phyloP scores from a whole-genome alignment of 139 green algal genomes.

The Closterium sp. region DNA sequence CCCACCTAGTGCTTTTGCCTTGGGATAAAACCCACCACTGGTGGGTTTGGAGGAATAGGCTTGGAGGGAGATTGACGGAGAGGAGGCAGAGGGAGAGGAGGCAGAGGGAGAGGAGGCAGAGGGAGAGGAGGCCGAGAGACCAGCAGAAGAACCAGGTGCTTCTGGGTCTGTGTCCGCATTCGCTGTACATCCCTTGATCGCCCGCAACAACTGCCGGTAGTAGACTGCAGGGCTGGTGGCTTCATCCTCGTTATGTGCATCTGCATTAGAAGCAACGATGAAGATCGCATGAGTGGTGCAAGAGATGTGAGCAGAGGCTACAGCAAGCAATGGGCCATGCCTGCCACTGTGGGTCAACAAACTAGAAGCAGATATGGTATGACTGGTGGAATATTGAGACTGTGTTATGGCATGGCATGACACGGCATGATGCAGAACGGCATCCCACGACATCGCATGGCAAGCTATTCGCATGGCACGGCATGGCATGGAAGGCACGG shows the following conservation, averaged over 20 bases:
- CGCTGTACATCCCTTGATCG: background rate
- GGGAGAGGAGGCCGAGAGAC: background rate
- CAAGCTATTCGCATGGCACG: too few relatives aligned
- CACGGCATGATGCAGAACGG: too few relatives aligned
- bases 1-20: background rate
- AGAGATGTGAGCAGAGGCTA: too few relatives aligned
- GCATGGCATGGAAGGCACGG: too few relatives aligned
- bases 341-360: too few relatives aligned
- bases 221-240: background rate
- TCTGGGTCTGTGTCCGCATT: background rate
- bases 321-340: too few relatives aligned
- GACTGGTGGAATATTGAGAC: too few relatives aligned
- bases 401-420: too few relatives aligned
- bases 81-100: background rate
- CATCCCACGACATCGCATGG: too few relatives aligned
- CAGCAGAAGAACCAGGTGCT: background rate
- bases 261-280: too few relatives aligned
- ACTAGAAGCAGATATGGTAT: too few relatives aligned
- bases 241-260: background rate
- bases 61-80: background rate
- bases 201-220: background rate
- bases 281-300: too few relatives aligned
- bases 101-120: background rate
- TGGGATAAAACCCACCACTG: background rate
- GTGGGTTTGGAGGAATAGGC: background rate